Conservation (phyloP, 1,139 yeast genomes). For the Magnusiomyces fungicola region DNA sequence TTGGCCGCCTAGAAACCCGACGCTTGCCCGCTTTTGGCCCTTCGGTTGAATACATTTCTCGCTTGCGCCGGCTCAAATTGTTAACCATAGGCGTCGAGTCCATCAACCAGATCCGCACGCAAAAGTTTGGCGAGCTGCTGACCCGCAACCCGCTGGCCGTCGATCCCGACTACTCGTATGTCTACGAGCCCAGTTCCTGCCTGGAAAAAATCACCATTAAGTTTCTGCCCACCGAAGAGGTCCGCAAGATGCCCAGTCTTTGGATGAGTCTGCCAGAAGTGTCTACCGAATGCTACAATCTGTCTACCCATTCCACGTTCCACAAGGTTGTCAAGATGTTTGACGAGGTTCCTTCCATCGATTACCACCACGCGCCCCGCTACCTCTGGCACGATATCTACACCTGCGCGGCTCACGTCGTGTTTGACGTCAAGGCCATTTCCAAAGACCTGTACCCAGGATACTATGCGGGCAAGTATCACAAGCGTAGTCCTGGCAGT, state of each 20-base stretch:
- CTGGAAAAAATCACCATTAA: constrained; percentile 2
- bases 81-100: not conserved
- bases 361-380: not conserved
- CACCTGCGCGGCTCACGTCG: not conserved
- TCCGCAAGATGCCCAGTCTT: constrained; percentile 1
- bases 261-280: not conserved
- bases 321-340: not conserved
- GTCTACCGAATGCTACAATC: not conserved
- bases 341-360: not conserved
- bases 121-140: not conserved
- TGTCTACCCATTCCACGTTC: not conserved
- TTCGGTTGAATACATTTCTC: not conserved
- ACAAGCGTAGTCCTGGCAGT: not conserved
- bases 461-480: not conserved
- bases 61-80: not conserved
- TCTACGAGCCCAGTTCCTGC: too few relatives aligned
- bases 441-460: not conserved
- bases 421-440: constrained; percentile 1
- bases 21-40: not conserved
- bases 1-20: not conserved
- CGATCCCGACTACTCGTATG: too few relatives aligned
- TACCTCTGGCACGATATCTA: not conserved
- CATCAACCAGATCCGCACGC: not conserved
- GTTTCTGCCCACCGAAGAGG: not conserved
- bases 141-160: not conserved